Evolutionary conservation across 1,139 yeast genomes (phyloP).

Genomic region (Kodamaea sp.): DNA sequence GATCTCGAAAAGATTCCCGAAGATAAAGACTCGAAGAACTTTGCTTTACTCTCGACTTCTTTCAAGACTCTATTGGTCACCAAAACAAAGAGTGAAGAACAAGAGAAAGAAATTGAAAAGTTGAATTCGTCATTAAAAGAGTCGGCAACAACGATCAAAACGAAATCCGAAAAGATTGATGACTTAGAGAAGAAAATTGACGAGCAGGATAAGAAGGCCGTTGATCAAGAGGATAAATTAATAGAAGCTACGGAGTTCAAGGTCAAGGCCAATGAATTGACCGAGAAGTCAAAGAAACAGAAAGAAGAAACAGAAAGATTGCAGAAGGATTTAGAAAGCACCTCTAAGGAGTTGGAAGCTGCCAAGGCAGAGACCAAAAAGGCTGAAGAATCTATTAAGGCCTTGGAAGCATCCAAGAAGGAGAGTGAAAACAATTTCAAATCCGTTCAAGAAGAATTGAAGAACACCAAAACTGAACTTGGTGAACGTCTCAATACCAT

Average conservation of each 20-base stretch:
- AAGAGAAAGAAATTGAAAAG: constrained; percentile 1
- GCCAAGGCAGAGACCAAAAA: constrained; percentile 1
- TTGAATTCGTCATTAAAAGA: not conserved
- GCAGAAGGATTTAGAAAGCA: constrained; percentile 2
- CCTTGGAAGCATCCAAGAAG: constrained; percentile 1
- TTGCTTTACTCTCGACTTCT: not conserved
- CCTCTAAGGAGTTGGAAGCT: constrained; percentile 1
- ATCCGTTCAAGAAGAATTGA: too few relatives aligned
- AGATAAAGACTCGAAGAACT: not conserved
- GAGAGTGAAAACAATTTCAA: constrained; percentile 1
- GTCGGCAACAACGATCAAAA: not conserved
- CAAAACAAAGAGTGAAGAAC: not conserved
- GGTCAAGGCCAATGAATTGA: constrained; percentile 3
- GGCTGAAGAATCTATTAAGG: constrained; percentile 1
- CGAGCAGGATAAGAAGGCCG: constrained; percentile 1
- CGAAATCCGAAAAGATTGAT: not conserved
- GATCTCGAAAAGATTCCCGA: not conserved
- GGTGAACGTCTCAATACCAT: too few relatives aligned
- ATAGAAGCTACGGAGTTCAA: constrained; percentile 1
- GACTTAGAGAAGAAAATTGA: not conserved
- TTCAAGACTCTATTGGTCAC: not conserved
- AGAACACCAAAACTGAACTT: too few relatives aligned
- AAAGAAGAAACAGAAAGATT: constrained; percentile 3
- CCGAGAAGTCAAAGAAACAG: not conserved
- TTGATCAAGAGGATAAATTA: constrained; percentile 1